phyloP scores from a whole-genome alignment of 2,329 filamentous ascomycete species.

The Clonostachys byssicola region DNA sequence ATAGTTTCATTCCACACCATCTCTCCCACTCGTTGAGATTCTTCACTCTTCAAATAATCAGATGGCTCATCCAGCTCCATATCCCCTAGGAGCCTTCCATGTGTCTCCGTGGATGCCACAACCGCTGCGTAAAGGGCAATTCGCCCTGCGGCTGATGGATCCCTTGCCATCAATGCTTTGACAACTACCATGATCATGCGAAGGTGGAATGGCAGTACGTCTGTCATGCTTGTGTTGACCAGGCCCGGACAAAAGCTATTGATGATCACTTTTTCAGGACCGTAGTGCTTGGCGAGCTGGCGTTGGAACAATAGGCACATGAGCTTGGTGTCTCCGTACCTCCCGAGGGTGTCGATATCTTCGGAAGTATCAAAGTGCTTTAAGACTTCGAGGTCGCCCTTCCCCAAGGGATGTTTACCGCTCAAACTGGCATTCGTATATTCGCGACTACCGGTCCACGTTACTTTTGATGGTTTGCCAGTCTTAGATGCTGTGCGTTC shows the following conservation, averaged over 20 bases:
- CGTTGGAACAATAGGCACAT: slow-evolving; percentile 24
- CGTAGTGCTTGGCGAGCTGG: slow-evolving; percentile 24
- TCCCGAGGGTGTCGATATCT: slow-evolving; percentile 10
- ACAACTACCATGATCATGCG: background rate
- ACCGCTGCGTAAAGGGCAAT: background rate
- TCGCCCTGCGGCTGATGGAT: background rate
- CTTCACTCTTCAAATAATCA: background rate
- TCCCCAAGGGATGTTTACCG: background rate
- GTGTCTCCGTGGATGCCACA: background rate
- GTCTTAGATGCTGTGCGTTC: slow-evolving; percentile 13
- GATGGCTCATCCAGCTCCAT: background rate
- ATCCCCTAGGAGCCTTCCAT: background rate
- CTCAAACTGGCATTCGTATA: slow-evolving; percentile 2
- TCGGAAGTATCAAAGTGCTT: slow-evolving; percentile 19
- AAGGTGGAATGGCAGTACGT: slow-evolving; percentile 17
- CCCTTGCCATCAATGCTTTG: background rate
- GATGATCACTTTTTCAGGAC: slow-evolving; percentile 31
- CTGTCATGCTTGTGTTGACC: slow-evolving; percentile 31
- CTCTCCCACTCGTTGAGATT: background rate
- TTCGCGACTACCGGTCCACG: slow-evolving; percentile 20
- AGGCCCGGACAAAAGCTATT: slow-evolving; percentile 42
- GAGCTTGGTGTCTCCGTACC: slow-evolving; percentile 20
- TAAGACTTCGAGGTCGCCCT: slow-evolving; percentile 5
- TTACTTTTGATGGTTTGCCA: slow-evolving; percentile 14
- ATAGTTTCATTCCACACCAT: background rate